Evolutionary conservation across 805 yeast genomes (phyloP), one percentile per base, ranked within the genome.

Genomic region (Monosporozyma yasuniensis): DNA sequence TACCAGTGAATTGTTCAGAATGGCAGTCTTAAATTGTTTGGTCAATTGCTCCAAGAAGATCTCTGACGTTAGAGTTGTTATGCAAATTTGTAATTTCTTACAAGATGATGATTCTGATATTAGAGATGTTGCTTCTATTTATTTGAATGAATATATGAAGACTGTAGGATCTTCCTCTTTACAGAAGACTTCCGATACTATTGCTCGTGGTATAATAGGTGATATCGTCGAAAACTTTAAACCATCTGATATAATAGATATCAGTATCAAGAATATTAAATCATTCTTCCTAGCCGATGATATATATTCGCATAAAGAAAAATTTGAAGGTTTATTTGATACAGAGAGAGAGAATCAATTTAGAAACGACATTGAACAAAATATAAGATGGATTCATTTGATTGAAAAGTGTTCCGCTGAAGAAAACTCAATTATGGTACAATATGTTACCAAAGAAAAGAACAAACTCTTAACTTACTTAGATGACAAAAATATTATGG

Each of bases 91-190:
- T 51, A 60, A 65, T 12, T 72, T 68, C 53, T 60, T 83, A 22
- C 66, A 67, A 47, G 96, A 87, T 63, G 95, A 87, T 57, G 91
- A 84, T 56, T 78, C 72, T 11, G 79, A 74, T 12, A 66, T 85
- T 5, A 69, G 95, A 50, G 64, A 66, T 1, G 16, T 56, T 2
- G 76, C 86, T 0, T 70, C 86, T 0, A 44, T 55, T 1, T 70
- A 69, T 49, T 61, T 81, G n/a, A 54, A 54, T 16, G 61, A 72
- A 2, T 35, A 51, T 4, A 64, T 72, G 9, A 6, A 30, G 12
- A 10, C 11, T 4, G 4, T 10, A 6, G 16, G 3, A 12, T 19
- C n/a, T n/a, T 3, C 9, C 9, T 2, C 23, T 3, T 7, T 30
- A 4, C 19, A 5, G 21, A 44, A 25, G 14, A 19, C 46, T 12